Evolutionary conservation across 495 filamentous ascomycete species (phyloP).

Genomic region (Aspergillus haitiensis): DNA sequence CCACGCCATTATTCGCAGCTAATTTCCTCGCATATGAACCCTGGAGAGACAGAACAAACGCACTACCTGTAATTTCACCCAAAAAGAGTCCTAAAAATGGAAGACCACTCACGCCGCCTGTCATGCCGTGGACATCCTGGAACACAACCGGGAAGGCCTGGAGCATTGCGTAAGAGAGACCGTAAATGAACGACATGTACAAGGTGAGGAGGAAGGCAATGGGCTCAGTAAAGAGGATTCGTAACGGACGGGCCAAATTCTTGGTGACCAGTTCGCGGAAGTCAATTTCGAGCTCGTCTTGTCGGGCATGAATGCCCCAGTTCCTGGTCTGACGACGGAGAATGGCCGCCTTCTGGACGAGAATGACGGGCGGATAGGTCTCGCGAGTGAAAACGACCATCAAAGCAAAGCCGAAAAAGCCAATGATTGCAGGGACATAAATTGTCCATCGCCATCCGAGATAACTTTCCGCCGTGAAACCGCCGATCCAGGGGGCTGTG

Average conservation of each 20-base stretch:
- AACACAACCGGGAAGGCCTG: conserved; percentile 38
- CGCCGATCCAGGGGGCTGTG: conserved; percentile 46
- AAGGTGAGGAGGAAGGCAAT: conserved; percentile 43
- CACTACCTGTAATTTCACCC: conserved; percentile 28
- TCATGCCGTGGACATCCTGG: conserved; percentile 32
- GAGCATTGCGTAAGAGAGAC: conserved; percentile 34
- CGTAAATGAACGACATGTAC: conserved; percentile 48
- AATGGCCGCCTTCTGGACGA: conserved; percentile 38
- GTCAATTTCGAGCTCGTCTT: conserved; percentile 46
- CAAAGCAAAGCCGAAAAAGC: conserved; percentile 28
- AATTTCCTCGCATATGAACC: conserved; percentile 29
- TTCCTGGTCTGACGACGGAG: conserved; percentile 43
- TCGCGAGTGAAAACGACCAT: conserved; percentile 33
- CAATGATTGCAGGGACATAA: conserved; percentile 44
- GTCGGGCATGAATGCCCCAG: conserved; percentile 50
- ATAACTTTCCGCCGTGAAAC: conserved; percentile 34
- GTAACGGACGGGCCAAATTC: conserved; percentile 44
- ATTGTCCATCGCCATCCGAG: conserved; percentile 50
- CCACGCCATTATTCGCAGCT: conserved; percentile 27
- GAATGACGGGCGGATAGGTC: conserved; percentile 41
- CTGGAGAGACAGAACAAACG: conserved; percentile 27
- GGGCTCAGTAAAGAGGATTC: conserved; percentile 46
- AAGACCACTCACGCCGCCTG: conserved; percentile 29
- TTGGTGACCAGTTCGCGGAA: conserved; percentile 37
- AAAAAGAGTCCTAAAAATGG: conserved; percentile 37